Evolutionary conservation across 140 eudicot genomes (phyloP), one percentile per base, ranked within the genome.

Genomic region (Ambrosia hybrid): DNA sequence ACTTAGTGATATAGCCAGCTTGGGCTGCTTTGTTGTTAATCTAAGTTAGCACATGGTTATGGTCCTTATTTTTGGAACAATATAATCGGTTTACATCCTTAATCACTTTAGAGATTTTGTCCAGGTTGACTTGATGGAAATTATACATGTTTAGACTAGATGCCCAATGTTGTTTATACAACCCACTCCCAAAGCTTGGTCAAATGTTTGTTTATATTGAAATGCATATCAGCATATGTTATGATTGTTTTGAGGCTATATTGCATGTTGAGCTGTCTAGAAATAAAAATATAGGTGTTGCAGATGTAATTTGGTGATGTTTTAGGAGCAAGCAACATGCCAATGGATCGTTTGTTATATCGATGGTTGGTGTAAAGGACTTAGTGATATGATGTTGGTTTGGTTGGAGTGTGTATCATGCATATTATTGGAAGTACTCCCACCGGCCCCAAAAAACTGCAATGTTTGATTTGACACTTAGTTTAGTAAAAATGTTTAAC

Each of bases 41-140:
- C 41, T 16, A 43, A 66, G 39, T 45, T 52, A 45, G 71, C 34
- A 17, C 57, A 66, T 66, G 71, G 43, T 55, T 55, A 55, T 15
- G 14, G 2, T 55, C 59, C 14, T 4, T 55, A 30, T 30, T 30
- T 55, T 14, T 21, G 30, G 15, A 55, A 48, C 30, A 46, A 13
- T 46, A 21, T 10, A 17, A 67, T 15, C 9, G 26, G 37, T 13
- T 36, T 9, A 67, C 72, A 4, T 43, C n/a, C 46, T 2, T 36
- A 1, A 55, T 9, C 17, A 46, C 43, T 4, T 26, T 1, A 2
- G 41, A 67, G 43, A 17, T 67, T 16, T 46, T 30, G 34, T 30
- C 38, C 39, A 8, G 9, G 39, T 66, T 66, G 57, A 45, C 36
- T 65, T 65, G 55, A 65, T 6, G 37, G 17, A 51, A 51, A 51